These are phyloP conservation scores for Fusarium brachygibbosum DNA, from an alignment of 2,329 filamentous ascomycete genomes.

Conservation along the genomic window DNA sequence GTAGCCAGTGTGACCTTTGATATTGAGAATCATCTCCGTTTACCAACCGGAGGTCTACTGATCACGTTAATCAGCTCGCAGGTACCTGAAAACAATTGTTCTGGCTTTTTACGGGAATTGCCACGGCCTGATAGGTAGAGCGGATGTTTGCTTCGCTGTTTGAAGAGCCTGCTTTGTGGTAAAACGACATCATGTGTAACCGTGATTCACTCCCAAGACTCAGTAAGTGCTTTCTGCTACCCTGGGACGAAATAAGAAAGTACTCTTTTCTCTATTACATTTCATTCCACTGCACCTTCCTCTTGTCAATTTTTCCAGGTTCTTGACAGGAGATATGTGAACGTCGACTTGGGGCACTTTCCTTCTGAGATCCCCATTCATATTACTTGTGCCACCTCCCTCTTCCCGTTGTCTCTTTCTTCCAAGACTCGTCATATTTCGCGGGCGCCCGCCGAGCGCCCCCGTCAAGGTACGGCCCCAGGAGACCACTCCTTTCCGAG, in stretches of 20 bases:
- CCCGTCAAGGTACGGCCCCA: constrained; percentile 9
- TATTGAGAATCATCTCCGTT: neutral
- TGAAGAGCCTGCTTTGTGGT: neutral
- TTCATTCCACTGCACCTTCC: neutral
- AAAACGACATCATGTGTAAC: constrained; percentile 15
- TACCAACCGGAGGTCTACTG: neutral
- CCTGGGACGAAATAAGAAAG: neutral
- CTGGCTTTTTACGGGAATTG: neutral
- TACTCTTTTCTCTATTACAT: neutral
- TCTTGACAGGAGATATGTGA: neutral
- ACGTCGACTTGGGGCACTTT: neutral
- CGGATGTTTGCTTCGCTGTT: neutral
- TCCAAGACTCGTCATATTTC: constrained; percentile 18
- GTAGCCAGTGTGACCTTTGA: neutral
- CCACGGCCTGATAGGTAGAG: neutral
- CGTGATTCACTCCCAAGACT: neutral
- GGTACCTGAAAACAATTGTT: neutral
- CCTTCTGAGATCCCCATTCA: neutral
- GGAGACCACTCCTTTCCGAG: constrained; percentile 1
- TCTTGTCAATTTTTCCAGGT: neutral
- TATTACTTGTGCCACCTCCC: constrained; percentile 5
- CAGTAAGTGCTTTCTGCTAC: too few species aligned
- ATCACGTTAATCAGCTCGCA: neutral
- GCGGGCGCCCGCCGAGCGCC: constrained; percentile 22
- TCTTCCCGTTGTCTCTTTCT: neutral